phyloP scores from a whole-genome alignment of 805 yeast species.

The Jamesozyma gamospora region DNA sequence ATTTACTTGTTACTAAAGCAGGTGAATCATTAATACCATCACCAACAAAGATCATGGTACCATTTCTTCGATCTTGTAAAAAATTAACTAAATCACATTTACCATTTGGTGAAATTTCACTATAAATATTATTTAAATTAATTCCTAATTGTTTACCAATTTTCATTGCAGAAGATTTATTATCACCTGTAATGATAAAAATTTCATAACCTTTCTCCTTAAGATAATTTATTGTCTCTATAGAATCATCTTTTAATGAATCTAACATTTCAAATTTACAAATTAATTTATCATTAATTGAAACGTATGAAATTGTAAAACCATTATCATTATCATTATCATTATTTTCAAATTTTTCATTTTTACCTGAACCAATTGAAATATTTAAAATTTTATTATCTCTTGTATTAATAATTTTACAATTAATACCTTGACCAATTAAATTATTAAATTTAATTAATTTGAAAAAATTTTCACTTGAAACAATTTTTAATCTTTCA shows the following conservation, averaged over 20 bases:
- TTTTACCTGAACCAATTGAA: constrained; percentile 45
- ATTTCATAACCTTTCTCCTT: constrained; percentile 44
- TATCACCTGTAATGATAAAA: constrained; percentile 90
- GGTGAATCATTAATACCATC: constrained; percentile 99
- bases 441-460: constrained; percentile 22
- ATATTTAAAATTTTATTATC: constrained; percentile 27
- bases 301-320: constrained; percentile 45
- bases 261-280: constrained; percentile 68
- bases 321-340: constrained; percentile 22
- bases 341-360: constrained; percentile 5
- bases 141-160: constrained; percentile 66
- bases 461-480: neutral
- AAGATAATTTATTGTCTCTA: constrained; percentile 47
- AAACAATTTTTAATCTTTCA: constrained; percentile 38
- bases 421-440: constrained; percentile 33
- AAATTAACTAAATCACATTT: constrained; percentile 59
- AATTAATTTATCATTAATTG: constrained; percentile 44
- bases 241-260: constrained; percentile 54
- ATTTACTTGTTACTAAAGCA: constrained; percentile 76
- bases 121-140: constrained; percentile 50
- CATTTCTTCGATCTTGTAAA: constrained; percentile 34
- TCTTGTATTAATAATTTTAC: constrained; percentile 1
- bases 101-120: constrained; percentile 67
- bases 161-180: constrained; percentile 45
- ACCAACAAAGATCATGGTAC: constrained; percentile 77